Conservation (phyloP, 148 eudicot genomes). For the Cornus kousa region DNA sequence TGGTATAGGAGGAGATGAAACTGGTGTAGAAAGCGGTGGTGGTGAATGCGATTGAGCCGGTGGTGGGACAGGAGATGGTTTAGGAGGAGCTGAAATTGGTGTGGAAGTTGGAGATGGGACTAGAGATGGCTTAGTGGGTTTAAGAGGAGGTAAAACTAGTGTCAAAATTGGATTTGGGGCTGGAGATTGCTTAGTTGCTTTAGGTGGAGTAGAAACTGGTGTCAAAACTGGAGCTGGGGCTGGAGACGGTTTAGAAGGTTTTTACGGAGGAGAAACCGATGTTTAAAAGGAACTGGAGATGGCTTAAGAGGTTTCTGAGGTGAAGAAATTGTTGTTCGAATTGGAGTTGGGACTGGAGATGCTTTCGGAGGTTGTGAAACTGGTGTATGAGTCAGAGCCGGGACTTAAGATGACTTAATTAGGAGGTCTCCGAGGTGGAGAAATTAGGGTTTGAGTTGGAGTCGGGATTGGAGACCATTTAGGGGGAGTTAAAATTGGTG, state of each 20-base stretch:
- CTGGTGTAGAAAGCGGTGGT: neutral
- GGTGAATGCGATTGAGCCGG: neutral
- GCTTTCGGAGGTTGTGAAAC: too few species aligned
- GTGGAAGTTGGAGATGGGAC: too few species aligned
- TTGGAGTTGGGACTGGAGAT: neutral
- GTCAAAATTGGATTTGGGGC: too few species aligned
- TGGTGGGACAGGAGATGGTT: neutral
- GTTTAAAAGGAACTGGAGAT: neutral
- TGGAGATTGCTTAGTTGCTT: too few species aligned
- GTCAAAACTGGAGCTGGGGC: too few species aligned
- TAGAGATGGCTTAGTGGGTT: neutral
- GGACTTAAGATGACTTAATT: neutral
- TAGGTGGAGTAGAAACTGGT: too few species aligned
- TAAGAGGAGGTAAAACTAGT: neutral
- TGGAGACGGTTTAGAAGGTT: neutral
- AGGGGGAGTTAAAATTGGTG: neutral
- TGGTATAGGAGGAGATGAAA: too few species aligned
- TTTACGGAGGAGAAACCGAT: neutral
- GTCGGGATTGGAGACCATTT: neutral
- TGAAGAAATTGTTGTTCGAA: neutral
- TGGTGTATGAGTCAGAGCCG: too few species aligned
- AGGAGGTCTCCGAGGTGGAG: constrained; percentile 8
- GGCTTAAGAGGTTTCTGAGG: neutral
- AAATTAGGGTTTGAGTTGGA: neutral
- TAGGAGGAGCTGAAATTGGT: too few species aligned